Conservation (phyloP, 2,329 filamentous ascomycete genomes). For the Fusarium chlamydosporum region DNA sequence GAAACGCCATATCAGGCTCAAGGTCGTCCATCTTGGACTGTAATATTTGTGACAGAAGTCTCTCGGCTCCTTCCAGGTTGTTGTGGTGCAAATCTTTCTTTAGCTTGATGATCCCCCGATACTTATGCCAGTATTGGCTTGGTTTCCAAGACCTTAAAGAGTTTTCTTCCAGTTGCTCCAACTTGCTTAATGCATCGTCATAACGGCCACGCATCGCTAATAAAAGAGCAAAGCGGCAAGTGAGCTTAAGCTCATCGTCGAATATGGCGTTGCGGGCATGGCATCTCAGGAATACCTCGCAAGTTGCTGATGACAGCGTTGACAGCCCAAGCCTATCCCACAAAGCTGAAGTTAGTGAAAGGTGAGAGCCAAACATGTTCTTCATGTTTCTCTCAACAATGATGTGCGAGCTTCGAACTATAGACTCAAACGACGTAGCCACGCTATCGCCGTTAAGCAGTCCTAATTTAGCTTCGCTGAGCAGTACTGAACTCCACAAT, state of each 20-base stretch:
- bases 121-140: conserved; percentile 79
- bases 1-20: conserved; percentile 66
- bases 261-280: conserved; percentile 72
- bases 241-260: conserved; percentile 84
- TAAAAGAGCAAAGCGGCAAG: conserved; percentile 74
- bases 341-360: conserved; percentile 78
- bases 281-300: conserved; percentile 82
- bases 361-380: conserved; percentile 79
- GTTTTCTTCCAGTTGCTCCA: conserved; percentile 68
- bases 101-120: conserved; percentile 75
- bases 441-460: conserved; percentile 78
- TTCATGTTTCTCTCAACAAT: conserved; percentile 82
- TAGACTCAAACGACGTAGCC: conserved; percentile 77
- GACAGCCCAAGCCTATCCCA: conserved; percentile 81
- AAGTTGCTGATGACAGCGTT: conserved; percentile 69
- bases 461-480: conserved; percentile 87
- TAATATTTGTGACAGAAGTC: conserved; percentile 66
- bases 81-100: conserved; percentile 71
- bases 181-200: conserved; percentile 69
- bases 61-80: conserved; percentile 66
- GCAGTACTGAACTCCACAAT: conserved; percentile 83
- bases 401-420: conserved; percentile 86
- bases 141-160: conserved; percentile 80
- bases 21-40: conserved; percentile 66
- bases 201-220: conserved; percentile 78